Evolutionary conservation across 2,329 filamentous ascomycete species (phyloP).

Genomic region (Plectosphaerella plurivora): DNA sequence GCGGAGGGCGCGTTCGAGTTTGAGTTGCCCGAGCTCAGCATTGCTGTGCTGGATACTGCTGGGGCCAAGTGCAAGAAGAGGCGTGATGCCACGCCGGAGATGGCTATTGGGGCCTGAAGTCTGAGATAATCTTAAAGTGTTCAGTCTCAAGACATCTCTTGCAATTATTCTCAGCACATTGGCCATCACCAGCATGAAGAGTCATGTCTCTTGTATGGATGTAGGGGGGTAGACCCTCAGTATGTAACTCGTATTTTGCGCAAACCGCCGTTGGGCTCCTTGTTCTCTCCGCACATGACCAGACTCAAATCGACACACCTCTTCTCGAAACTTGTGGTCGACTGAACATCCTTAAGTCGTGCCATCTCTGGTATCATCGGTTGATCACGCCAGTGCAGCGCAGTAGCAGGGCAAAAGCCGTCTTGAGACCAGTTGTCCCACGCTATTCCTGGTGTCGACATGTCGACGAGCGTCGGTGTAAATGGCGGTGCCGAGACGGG

Average conservation of each 20-base stretch:
- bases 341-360: neutral
- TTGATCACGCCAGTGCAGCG: neutral
- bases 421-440: neutral
- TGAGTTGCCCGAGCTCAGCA: constrained; percentile 47
- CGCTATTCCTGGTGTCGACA: neutral
- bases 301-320: neutral
- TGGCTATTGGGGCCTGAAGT: no score
- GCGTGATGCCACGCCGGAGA: neutral
- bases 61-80: constrained; percentile 2
- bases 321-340: neutral
- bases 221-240: neutral
- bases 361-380: neutral
- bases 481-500: neutral
- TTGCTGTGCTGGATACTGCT: constrained; percentile 49
- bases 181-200: no score
- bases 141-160: no score
- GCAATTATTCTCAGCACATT: no score
- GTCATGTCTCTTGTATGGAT: no score
- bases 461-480: neutral
- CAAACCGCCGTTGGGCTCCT: neutral
- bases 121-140: no score
- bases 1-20: constrained; percentile 46
- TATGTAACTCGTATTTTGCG: neutral
- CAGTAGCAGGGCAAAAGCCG: neutral
- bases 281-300: neutral